Conservation (phyloP, 208 protist genomes). For the Naegleria fowleri region DNA sequence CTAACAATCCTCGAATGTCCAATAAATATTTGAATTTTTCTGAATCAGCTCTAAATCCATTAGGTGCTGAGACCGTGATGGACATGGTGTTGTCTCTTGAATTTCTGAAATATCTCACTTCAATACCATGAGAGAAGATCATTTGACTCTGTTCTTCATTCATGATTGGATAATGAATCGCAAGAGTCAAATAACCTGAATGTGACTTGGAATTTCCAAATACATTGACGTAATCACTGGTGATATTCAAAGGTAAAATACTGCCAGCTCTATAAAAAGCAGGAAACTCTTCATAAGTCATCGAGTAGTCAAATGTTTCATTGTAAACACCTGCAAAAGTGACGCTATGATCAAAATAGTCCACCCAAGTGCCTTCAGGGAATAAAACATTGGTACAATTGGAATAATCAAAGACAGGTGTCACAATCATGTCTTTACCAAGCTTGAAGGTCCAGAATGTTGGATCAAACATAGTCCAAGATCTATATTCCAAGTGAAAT, state of each 20-base stretch:
- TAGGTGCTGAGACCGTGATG: neutral
- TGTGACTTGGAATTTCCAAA: neutral
- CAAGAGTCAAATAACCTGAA: neutral
- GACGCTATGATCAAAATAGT: neutral
- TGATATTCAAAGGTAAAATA: slow-evolving; percentile 36
- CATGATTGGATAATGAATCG: neutral
- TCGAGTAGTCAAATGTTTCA: neutral
- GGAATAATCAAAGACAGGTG: neutral
- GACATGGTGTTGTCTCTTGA: neutral
- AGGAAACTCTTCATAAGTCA: slow-evolving; percentile 20
- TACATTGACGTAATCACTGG: neutral
- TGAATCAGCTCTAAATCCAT: neutral
- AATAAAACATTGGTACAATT: neutral
- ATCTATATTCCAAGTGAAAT: no score
- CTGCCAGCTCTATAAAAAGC: slow-evolving; percentile 32
- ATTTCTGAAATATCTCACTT: neutral
- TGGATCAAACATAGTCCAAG: neutral
- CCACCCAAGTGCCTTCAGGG: neutral
- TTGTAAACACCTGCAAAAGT: slow-evolving; percentile 24
- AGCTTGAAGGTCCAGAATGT: neutral
- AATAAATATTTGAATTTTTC: neutral
- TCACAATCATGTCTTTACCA: neutral
- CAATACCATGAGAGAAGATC: neutral
- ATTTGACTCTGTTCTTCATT: neutral
- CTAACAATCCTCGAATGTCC: neutral